Base-by-base conservation (phyloP, 129 eudicot genomes). In the Escallonia herrerae region DNA sequence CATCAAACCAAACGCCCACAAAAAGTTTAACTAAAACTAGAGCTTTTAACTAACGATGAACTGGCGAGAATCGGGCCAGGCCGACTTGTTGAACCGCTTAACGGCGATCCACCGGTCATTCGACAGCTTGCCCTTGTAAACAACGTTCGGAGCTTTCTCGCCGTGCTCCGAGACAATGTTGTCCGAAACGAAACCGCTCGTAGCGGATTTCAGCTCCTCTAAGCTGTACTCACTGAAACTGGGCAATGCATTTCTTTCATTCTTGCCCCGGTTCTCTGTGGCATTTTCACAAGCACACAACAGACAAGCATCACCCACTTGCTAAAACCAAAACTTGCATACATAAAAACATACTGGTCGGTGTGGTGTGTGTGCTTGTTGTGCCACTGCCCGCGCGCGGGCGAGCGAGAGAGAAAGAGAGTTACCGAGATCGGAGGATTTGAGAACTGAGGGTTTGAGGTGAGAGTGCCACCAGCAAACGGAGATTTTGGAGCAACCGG, bases 1-100 rank as follows among this genome's bases (percentile, higher is more conserved):
- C 52, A 64, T 14, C n/a, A 15, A 64, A 8, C 8, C 33, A 12
- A 46, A 40, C 43, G 15, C 15, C 9, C 57, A 60, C 4, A 8
- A 56, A 10, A 46, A 3, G 8, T 40, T 12, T 13, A 37, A 4
- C 7, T 56, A 60, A 48, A 42, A 54, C 59, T n/a, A 14, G 2
- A 5, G 40, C 9, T 64, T 3, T 54, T 42, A 41, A 74, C 80
- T 33, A 40, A 82, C 95, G 49, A 83, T 39, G 64, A 87, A 87
- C 76, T 87, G 95, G 71, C 95, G 84, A 59, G 90, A 81, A 81
- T 87, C 95, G n/a, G 95, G 95, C 95, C 95, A 87, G 40, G 95
- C 95, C 9, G 83, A 78, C 67, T 75, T 79, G 68, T 87, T 81
- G 65, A 87, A 87, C 38, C 95, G 83, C 76, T 87, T 87, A 72